These are phyloP conservation scores for Backusella macrospora DNA, from an alignment of 192 early-diverging fungal genomes.

Conservation along the genomic window DNA sequence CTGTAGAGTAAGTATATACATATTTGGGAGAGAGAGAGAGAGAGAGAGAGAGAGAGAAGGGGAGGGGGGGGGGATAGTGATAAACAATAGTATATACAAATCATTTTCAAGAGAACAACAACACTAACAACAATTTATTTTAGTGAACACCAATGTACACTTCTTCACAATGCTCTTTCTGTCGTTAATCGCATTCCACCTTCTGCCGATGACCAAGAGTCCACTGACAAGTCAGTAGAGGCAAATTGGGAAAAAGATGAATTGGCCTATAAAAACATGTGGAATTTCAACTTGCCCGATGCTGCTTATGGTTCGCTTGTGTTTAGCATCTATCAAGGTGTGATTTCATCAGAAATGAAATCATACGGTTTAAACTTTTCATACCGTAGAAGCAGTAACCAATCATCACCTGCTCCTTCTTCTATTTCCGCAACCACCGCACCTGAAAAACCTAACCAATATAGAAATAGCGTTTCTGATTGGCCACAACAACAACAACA, in stretches of 20 bases:
- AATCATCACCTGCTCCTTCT: slow-evolving; percentile 21
- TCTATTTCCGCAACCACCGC: background rate
- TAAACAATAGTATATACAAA: background rate
- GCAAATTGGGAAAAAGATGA: slow-evolving; percentile 46
- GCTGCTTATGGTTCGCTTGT: slow-evolving; percentile 56
- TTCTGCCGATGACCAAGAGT: slow-evolving; percentile 35
- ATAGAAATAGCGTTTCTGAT: slow-evolving; percentile 19
- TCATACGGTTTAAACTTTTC: slow-evolving; percentile 65
- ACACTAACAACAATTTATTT: background rate
- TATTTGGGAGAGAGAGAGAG: too few species aligned
- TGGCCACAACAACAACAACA: slow-evolving; percentile 4
- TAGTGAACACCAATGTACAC: slow-evolving; percentile 51
- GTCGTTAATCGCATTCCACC: slow-evolving; percentile 58
- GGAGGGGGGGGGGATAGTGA: too few species aligned
- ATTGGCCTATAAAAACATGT: slow-evolving; percentile 61
- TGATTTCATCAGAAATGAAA: slow-evolving; percentile 56
- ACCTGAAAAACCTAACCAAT: slow-evolving; percentile 30
- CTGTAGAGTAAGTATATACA: slow-evolving; percentile 47
- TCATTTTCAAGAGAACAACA: background rate
- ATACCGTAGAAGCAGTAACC: slow-evolving; percentile 47
- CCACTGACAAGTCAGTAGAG: slow-evolving; percentile 4
- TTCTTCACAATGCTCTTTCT: slow-evolving; percentile 54
- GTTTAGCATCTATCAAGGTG: slow-evolving; percentile 53
- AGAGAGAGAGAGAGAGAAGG: too few species aligned
- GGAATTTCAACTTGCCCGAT: slow-evolving; percentile 68